Base-by-base conservation (phyloP, 495 filamentous ascomycete genomes). In the Penicillium cinerascens region DNA sequence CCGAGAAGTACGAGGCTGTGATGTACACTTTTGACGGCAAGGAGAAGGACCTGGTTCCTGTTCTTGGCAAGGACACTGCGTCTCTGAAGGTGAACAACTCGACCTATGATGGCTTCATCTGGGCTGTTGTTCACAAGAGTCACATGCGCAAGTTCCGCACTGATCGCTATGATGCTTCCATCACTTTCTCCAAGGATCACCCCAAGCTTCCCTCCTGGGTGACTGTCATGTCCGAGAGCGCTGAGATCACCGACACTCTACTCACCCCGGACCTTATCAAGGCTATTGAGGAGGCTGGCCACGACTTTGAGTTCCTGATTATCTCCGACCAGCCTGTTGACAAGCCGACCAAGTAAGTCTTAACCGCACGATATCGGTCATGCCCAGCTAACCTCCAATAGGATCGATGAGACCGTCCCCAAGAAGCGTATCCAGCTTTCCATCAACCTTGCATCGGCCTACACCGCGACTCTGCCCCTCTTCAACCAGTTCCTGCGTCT, bases 171-270 rank as follows among this genome's bases (percentile, higher is more conserved):
- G 93, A 98, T 71, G 77, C 96, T 26, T 93, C 88, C 22, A 83
- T 98, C 47, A 96, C 93, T 20, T 84, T 80, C 58, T 96, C 92
- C 55, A 92, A 89, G 75, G 95, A 98, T 58, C 85, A 92, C 70
- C 60, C 84, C 22, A 95, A 92, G 75, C 81, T 97, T 7, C 95
- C 93, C n/a, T 70, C 75, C 50, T 97, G 95, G 95, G 78, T 86
- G 15, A 95, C 90, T 2, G 87, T 96, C 61, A 96, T 98, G 93
- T 91, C 82, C 55, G 93, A 98, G 78, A 95, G 85, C 66, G 91
- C 91, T 22, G 95, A 97, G 70, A 83, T 98, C 58, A 96, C 91
- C n/a, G 89, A 97, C 15, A 75, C 82, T 11, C 68, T 97, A 37
- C 77, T 97, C 33, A 93, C 89, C 22, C 80, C 87, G 25, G 91